A percentile compares a stretch with the other conserved stretches of the same genome.
phyloP scores from a whole-genome alignment of 2,329 filamentous ascomycete species.

The Ophiostoma sp. region DNA sequence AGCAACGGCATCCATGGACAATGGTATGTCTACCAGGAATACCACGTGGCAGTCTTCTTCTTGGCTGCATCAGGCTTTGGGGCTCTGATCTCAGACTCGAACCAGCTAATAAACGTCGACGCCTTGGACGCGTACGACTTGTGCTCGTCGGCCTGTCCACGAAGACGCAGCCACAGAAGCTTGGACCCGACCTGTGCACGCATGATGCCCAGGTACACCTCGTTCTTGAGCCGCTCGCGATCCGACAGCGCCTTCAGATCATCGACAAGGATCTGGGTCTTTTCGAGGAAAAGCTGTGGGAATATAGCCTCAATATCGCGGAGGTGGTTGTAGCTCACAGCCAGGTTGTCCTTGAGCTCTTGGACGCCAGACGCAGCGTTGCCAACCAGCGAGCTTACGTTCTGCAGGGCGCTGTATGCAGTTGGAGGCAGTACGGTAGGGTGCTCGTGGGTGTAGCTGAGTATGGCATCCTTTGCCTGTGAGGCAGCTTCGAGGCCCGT shows the following conservation, averaged over 20 bases:
- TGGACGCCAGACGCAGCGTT: background rate
- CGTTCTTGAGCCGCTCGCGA: constrained; percentile 8
- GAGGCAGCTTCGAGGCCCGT: constrained; percentile 36
- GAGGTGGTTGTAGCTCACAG: background rate
- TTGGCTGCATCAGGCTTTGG: background rate
- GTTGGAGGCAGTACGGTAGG: background rate
- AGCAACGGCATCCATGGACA: background rate
- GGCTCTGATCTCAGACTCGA: constrained; percentile 14
- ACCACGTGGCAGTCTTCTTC: background rate
- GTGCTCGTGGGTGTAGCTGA: constrained; percentile 26
- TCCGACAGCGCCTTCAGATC: background rate
- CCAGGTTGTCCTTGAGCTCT: background rate
- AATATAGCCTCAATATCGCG: background rate
- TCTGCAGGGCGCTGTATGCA: constrained; percentile 2
- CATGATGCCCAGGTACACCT: constrained; percentile 17
- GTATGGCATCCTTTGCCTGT: background rate
- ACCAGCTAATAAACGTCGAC: constrained; percentile 13
- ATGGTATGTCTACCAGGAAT: background rate
- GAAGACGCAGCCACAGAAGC: constrained; percentile 28
- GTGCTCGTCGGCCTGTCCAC: constrained; percentile 24
- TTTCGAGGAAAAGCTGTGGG: background rate
- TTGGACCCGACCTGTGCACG: constrained; percentile 27
- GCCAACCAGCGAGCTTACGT: background rate
- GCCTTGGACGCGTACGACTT: constrained; percentile 25
- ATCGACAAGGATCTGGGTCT: background rate